phyloP scores from a whole-genome alignment of 768 basidiomycete genomes.

The Vararia minispora region DNA sequence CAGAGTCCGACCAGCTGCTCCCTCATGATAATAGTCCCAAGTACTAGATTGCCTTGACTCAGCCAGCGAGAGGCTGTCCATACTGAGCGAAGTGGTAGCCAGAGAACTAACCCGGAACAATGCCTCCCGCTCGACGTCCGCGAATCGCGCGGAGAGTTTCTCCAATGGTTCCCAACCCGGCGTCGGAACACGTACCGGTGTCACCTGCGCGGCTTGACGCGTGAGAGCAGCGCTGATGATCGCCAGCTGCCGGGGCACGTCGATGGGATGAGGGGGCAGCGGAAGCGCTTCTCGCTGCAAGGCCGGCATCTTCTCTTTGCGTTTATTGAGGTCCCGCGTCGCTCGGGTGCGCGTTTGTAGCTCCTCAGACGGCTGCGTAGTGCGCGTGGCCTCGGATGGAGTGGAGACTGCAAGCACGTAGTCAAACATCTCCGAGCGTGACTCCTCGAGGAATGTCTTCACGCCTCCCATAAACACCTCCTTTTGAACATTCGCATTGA shows the following conservation, averaged over 20 bases:
- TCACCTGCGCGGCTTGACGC: too few species aligned
- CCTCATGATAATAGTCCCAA: too few species aligned
- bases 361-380: constrained; percentile 18
- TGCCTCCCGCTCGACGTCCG: constrained; percentile 62
- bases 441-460: constrained; percentile 59
- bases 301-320: constrained; percentile 40
- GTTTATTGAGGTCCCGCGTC: constrained; percentile 45
- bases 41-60: too few species aligned
- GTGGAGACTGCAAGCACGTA: constrained; percentile 69
- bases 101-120: constrained; percentile 55
- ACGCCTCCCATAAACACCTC: constrained; percentile 78
- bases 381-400: constrained; percentile 21
- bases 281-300: constrained; percentile 65
- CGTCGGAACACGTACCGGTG: too few species aligned
- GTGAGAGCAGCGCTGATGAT: constrained; percentile 67
- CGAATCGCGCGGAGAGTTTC: constrained; percentile 49
- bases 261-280: constrained; percentile 60
- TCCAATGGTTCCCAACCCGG: constrained; percentile 28
- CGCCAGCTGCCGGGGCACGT: constrained; percentile 70
- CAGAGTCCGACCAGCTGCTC: too few species aligned
- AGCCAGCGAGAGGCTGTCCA: constrained; percentile 8
- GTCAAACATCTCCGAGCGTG: constrained; percentile 61
- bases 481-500: constrained; percentile 58
- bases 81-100: constrained; percentile 18
- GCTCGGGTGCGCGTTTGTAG: constrained; percentile 27